These are phyloP conservation scores for Lumnitzera racemosa DNA, from an alignment of 345 rosid genomes.

Conservation along the genomic window DNA sequence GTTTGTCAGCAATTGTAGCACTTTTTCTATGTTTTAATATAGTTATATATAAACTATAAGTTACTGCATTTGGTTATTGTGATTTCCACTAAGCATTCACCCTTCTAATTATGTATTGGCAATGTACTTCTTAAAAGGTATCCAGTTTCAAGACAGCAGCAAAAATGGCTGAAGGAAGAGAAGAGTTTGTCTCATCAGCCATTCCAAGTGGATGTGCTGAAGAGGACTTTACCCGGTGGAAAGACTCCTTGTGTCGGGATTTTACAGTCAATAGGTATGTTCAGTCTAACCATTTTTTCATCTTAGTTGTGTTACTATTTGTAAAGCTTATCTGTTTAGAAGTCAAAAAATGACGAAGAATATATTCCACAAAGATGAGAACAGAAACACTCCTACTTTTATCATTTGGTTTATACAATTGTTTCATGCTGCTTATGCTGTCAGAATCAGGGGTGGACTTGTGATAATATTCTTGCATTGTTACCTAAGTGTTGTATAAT, in stretches of 20 bases:
- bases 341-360: too few relatives aligned
- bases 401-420: too few relatives aligned
- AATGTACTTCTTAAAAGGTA: conserved; percentile 38
- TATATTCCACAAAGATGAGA: too few relatives aligned
- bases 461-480: too few relatives aligned
- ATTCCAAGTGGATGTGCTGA: conserved; percentile 29
- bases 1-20: conserved; percentile 24
- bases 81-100: conserved; percentile 4
- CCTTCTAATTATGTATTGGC: conserved; percentile 8
- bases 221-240: conserved; percentile 64
- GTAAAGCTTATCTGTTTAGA: neutral
- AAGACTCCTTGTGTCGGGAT: conserved; percentile 69
- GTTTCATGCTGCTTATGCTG: too few relatives aligned
- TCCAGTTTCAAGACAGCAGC: conserved; percentile 80
- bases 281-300: conserved; percentile 10
- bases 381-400: too few relatives aligned
- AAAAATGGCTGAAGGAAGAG: conserved; percentile 25
- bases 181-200: conserved; percentile 18
- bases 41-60: neutral
- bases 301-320: neutral
- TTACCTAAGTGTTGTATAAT: too few relatives aligned
- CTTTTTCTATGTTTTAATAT: neutral
- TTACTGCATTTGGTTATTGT: neutral
- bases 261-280: conserved; percentile 85
- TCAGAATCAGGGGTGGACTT: too few relatives aligned